Conservation (phyloP, 805 yeast species). For the Cyberlindnera petersonii region DNA sequence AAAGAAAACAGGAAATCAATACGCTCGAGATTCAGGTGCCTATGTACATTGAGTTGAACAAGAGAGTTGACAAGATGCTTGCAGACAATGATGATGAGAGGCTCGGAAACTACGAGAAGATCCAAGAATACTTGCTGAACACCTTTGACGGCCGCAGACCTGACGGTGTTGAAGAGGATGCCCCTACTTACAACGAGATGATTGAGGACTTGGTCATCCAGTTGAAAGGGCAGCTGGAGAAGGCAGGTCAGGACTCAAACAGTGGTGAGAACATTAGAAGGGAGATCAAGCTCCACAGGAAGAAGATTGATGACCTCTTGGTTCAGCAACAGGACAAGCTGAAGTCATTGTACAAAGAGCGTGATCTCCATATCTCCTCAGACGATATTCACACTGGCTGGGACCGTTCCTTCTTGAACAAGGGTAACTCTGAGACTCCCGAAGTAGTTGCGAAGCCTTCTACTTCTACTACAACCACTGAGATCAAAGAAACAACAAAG, state of each 20-base stretch:
- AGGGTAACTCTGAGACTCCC: conserved; percentile 31
- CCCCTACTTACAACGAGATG: conserved; percentile 84
- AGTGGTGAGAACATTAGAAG: conserved; percentile 38
- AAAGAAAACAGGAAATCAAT: conserved; percentile 73
- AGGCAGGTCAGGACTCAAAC: conserved; percentile 41
- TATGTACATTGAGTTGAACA: conserved; percentile 74
- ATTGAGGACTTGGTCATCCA: conserved; percentile 85
- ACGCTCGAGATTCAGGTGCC: conserved; percentile 71
- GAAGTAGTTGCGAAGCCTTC: conserved; percentile 16
- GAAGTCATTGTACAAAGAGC: conserved; percentile 64
- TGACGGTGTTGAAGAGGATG: conserved; percentile 40
- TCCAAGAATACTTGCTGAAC: conserved; percentile 42
- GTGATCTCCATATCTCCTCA: conserved; percentile 70
- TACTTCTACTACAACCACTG: neutral
- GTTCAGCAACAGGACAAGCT: conserved; percentile 62
- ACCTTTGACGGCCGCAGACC: conserved; percentile 65
- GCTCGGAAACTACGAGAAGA: conserved; percentile 28
- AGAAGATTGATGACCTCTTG: conserved; percentile 64
- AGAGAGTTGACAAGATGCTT: conserved; percentile 65
- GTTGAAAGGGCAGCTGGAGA: conserved; percentile 54
- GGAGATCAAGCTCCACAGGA: conserved; percentile 53
- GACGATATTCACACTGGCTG: conserved; percentile 93
- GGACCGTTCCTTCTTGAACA: conserved; percentile 78
- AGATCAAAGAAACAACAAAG: neutral
- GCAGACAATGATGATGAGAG: conserved; percentile 37